A percentile compares a stretch with the other conserved stretches of the same genome.
phyloP scores from a whole-genome alignment of 495 filamentous ascomycete genomes.

The Penicillium tannophilum region DNA sequence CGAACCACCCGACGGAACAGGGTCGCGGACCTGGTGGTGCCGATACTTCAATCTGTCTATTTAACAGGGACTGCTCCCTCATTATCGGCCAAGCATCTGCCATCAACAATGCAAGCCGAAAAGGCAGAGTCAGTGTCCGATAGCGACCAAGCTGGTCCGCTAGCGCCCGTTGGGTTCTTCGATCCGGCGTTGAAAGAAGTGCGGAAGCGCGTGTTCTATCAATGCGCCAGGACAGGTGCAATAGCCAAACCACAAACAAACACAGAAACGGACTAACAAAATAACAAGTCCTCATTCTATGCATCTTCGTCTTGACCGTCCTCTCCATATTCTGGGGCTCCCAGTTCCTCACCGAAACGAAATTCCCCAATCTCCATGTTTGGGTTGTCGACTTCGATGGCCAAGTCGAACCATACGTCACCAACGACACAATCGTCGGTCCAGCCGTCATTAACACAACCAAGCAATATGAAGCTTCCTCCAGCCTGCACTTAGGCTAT shows the following conservation, averaged over 20 bases:
- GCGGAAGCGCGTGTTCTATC: slow-evolving; percentile 45
- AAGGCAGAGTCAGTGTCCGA: slow-evolving; percentile 1
- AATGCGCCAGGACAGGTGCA: slow-evolving; percentile 28
- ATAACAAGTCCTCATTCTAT: slow-evolving; percentile 53
- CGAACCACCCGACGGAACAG: background rate
- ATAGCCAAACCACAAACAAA: background rate
- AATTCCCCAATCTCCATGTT: slow-evolving; percentile 51
- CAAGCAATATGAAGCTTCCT: slow-evolving; percentile 35
- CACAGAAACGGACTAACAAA: background rate
- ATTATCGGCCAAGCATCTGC: background rate
- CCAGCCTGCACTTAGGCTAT: slow-evolving; percentile 49
- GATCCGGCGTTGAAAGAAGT: slow-evolving; percentile 48
- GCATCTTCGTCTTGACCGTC: slow-evolving; percentile 54
- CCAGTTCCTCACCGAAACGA: slow-evolving; percentile 52
- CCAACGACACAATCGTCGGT: slow-evolving; percentile 55
- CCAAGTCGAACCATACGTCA: slow-evolving; percentile 52
- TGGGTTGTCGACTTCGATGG: slow-evolving; percentile 69
- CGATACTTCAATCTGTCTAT: background rate
- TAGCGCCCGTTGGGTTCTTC: slow-evolving; percentile 54
- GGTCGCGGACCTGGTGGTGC: background rate
- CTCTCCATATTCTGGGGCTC: slow-evolving; percentile 65
- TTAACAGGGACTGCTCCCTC: background rate
- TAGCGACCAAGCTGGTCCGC: slow-evolving; percentile 19
- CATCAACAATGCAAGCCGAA: slow-evolving; percentile 2
- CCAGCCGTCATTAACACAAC: slow-evolving; percentile 52